phyloP scores from a whole-genome alignment of 2,329 filamentous ascomycete genomes.

The Dactylonectria macrodidyma region DNA sequence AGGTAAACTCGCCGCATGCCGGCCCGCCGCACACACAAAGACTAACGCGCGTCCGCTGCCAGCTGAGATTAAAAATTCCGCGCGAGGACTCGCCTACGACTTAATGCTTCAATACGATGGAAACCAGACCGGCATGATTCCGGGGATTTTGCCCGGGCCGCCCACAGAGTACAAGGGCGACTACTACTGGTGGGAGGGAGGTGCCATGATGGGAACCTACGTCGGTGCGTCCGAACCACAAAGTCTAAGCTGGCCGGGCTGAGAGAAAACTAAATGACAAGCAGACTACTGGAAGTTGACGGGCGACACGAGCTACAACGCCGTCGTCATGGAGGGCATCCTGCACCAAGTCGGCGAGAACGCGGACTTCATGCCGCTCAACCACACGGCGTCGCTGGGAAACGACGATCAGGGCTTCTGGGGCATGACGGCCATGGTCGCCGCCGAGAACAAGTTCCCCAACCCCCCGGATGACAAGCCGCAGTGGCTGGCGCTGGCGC shows the following conservation, averaged over 20 bases:
- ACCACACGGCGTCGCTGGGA: constrained; percentile 72
- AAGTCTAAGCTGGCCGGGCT: neutral
- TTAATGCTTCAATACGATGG: constrained; percentile 67
- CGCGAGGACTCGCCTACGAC: constrained; percentile 65
- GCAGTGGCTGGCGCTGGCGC: constrained; percentile 76
- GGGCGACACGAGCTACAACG: constrained; percentile 75
- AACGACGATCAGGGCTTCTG: constrained; percentile 83
- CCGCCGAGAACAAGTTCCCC: constrained; percentile 75
- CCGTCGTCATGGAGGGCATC: constrained; percentile 69
- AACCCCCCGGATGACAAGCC: constrained; percentile 68
- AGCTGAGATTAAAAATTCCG: constrained; percentile 64
- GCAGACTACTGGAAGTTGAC: constrained; percentile 77
- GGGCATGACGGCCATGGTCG: constrained; percentile 77
- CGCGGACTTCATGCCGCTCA: constrained; percentile 72
- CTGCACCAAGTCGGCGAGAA: constrained; percentile 71
- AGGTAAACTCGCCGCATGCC: constrained; percentile 38
- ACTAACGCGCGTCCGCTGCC: neutral
- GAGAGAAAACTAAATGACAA: neutral
- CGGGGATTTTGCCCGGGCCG: constrained; percentile 71
- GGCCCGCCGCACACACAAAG: neutral
- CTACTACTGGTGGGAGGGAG: constrained; percentile 84
- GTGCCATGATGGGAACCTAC: constrained; percentile 77
- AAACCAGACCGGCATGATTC: constrained; percentile 65
- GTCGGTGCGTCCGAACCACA: constrained; percentile 57
- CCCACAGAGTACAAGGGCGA: constrained; percentile 62